Conservation (phyloP, 228 moss, liverwort and hornwort genomes). For the Sphagnum fallax region DNA sequence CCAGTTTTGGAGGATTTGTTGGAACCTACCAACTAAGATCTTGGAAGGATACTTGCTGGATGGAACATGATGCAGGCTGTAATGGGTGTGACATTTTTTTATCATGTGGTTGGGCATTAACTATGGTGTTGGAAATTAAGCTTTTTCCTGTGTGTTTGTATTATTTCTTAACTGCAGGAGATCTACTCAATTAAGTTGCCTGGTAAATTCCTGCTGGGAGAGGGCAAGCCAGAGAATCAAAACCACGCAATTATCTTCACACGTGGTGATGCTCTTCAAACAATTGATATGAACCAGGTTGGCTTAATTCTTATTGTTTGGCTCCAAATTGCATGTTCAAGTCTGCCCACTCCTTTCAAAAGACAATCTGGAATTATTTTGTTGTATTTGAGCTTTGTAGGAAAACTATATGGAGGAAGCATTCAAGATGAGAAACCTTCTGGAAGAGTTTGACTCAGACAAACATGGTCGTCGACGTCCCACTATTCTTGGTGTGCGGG, state of each 20-base stretch:
- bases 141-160: not conserved
- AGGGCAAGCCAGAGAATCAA: constrained; percentile 90
- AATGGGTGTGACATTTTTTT: too few relatives aligned
- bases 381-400: constrained; percentile 19
- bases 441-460: constrained; percentile 80
- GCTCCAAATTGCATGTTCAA: not conserved
- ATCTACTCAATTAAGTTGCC: constrained; percentile 91
- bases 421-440: constrained; percentile 90
- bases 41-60: too few relatives aligned
- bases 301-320: not conserved
- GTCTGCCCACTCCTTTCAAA: too few relatives aligned
- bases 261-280: constrained; percentile 91
- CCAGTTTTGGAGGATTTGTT: too few relatives aligned
- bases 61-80: too few relatives aligned
- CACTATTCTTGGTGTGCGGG: constrained; percentile 91
- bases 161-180: constrained; percentile 41
- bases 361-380: too few relatives aligned
- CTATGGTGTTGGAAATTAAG: too few relatives aligned
- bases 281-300: constrained; percentile 98
- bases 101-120: too few relatives aligned
- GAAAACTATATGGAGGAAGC: constrained; percentile 96
- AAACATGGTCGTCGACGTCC: constrained; percentile 50
- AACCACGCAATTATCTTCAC: constrained; percentile 97
- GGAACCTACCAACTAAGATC: too few relatives aligned
- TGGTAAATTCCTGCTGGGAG: constrained; percentile 74